Base-by-base conservation (phyloP, 2,329 filamentous ascomycete genomes). In the Davidsoniella australis region DNA sequence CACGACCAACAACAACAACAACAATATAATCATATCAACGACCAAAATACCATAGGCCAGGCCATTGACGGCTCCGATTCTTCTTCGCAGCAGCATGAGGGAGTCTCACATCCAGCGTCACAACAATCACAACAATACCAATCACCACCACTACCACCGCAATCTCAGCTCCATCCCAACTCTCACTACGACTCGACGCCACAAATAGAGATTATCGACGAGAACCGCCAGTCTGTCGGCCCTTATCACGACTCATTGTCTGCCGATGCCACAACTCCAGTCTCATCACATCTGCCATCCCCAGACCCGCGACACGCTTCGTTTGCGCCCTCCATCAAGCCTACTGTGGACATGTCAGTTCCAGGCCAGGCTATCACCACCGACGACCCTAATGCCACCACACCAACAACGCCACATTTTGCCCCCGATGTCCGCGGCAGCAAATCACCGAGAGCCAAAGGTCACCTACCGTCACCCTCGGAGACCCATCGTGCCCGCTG, bases 401-500 rank as follows among this genome's bases (percentile, higher is more conserved):
- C 51, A 5, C 51, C 51, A n/a, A 45, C 46, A 4, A 45, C 50
- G 7, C 50, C 42, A 29, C 47, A 49, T 20, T 53, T 53, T 36
- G 47, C 51, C 6, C 40, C 51, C 12, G 47, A 47, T 24, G 40
- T 23, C 17, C 51, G 51, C 9, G 7, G 33, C 7, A 47, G 43
- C 47, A 53, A 49, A 39, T 42, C 51, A 5, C 51, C 47, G 14
- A 40, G 51, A 33, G 33, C 47, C 8, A 53, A 53, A 44, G 51
- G 51, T n/a, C 51, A 53, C 36, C 29, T 50, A 2, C 37, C 42
- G 43, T 53, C 51, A 8, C 51, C 48, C 7, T 50, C 48, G 5
- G 48, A 53, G 50, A 82, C 80, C 18, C 86, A 89, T 62, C 75
- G 88, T 61, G 80, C 91, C 64, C 75, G 91, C 78, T 96, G 91